phyloP scores from a whole-genome alignment of 1,139 yeast species.

The Candida albicans region DNA sequence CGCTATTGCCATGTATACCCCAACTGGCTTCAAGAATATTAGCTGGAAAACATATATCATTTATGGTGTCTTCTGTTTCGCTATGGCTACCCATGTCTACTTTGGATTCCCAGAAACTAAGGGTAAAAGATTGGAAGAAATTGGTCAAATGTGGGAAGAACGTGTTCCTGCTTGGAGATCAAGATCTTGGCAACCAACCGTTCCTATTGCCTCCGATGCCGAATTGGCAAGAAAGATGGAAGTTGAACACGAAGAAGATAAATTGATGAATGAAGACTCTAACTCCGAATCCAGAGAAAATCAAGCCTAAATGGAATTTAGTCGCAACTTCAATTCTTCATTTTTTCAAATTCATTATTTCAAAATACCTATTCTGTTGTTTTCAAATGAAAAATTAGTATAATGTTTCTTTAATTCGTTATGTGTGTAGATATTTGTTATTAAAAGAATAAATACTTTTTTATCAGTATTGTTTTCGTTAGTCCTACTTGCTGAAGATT shows the following conservation, averaged over 20 bases:
- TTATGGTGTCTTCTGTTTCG: slow-evolving; percentile 49
- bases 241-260: slow-evolving; percentile 33
- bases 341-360: neutral
- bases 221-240: slow-evolving; percentile 41
- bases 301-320: too few species aligned
- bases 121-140: slow-evolving; percentile 64
- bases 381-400: neutral
- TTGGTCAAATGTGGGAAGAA: slow-evolving; percentile 60
- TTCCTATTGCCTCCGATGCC: slow-evolving; percentile 44
- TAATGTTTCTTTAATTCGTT: too few species aligned
- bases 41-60: slow-evolving; percentile 50
- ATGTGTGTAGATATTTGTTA: too few species aligned
- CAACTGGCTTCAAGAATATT: slow-evolving; percentile 46
- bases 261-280: slow-evolving; percentile 20
- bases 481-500: too few species aligned
- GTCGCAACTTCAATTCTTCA: neutral
- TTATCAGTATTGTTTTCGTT: too few species aligned
- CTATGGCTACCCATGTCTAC: slow-evolving; percentile 60
- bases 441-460: too few species aligned
- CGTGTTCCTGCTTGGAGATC: slow-evolving; percentile 63
- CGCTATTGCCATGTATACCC: slow-evolving; percentile 54
- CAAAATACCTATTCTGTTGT: neutral
- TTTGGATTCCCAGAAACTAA: slow-evolving; percentile 68
- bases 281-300: slow-evolving; percentile 13
- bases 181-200: slow-evolving; percentile 36